Evolutionary conservation across 2,329 filamentous ascomycete genomes (phyloP).

Genomic region (Dothistroma septosporum): DNA sequence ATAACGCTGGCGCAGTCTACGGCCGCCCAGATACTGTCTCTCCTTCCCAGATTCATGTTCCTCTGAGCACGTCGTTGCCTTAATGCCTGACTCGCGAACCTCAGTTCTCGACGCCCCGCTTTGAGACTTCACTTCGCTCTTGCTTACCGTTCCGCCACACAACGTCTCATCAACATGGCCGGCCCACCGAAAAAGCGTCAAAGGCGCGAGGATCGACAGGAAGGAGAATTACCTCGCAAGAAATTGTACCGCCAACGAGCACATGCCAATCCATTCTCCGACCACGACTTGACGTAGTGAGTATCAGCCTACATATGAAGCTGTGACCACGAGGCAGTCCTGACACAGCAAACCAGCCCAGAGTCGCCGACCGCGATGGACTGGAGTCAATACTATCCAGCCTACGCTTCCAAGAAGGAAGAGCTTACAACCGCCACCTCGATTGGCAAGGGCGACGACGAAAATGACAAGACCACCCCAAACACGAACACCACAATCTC

Average conservation of each 20-base stretch:
- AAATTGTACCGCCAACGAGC: conserved; percentile 94
- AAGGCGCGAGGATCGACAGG: conserved; percentile 46
- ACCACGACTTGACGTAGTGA: conserved; percentile 85
- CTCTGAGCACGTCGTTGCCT: neutral
- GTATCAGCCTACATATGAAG: conserved; percentile 25
- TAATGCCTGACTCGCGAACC: neutral
- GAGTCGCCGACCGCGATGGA: conserved; percentile 78
- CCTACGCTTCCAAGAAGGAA: conserved; percentile 47
- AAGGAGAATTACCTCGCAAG: conserved; percentile 73
- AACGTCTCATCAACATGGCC: conserved; percentile 26
- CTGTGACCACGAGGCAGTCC: conserved; percentile 9
- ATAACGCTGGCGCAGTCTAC: too few relatives aligned
- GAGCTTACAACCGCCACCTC: conserved; percentile 1
- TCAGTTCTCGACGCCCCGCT: neutral
- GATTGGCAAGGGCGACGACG: conserved; percentile 15
- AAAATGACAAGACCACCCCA: conserved; percentile 12
- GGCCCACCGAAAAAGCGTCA: conserved; percentile 40
- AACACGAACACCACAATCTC: conserved; percentile 37
- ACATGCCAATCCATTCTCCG: conserved; percentile 96
- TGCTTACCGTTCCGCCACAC: neutral
- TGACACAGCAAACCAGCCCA: conserved; percentile 55
- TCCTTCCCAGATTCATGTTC: neutral
- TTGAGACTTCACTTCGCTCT: neutral
- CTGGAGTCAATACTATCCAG: conserved; percentile 80
- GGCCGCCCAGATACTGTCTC: too few relatives aligned